A percentile compares a stretch with the other conserved stretches of the same genome.
phyloP scores from a whole-genome alignment of 352 stramenopile species.

The Globisporangium nodosum region DNA sequence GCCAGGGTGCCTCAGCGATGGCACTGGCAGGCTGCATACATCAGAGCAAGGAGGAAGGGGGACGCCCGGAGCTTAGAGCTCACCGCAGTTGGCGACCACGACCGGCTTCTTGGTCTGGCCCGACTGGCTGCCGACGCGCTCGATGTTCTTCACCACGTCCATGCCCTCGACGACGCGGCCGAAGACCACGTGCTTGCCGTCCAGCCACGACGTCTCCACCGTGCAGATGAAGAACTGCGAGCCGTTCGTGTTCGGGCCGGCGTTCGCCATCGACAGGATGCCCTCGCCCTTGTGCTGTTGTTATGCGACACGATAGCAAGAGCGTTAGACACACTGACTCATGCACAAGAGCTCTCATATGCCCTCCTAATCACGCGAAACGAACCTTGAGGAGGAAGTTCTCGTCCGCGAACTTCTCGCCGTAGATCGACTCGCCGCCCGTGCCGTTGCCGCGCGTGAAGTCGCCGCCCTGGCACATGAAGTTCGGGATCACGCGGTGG shows the following conservation, averaged over 20 bases:
- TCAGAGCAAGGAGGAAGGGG: neutral
- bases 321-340: neutral
- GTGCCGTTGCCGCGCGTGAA: slow-evolving; percentile 89
- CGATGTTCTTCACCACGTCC: slow-evolving; percentile 97
- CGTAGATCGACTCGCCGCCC: slow-evolving; percentile 95
- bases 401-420: slow-evolving; percentile 94
- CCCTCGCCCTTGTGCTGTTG: slow-evolving; percentile 87
- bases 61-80: slow-evolving; percentile 58
- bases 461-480: slow-evolving; percentile 97
- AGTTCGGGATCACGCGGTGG: slow-evolving; percentile 92
- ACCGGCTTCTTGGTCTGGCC: slow-evolving; percentile 89
- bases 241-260: slow-evolving; percentile 95
- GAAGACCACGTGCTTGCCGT: slow-evolving; percentile 93
- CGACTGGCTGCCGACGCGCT: slow-evolving; percentile 91
- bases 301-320: neutral
- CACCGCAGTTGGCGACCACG: slow-evolving; percentile 93
- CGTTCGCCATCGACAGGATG: slow-evolving; percentile 96
- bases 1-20: neutral
- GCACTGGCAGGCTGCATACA: neutral
- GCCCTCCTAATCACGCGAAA: slow-evolving; percentile 1
- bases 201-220: slow-evolving; percentile 86
- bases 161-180: slow-evolving; percentile 95
- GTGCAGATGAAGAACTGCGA: slow-evolving; percentile 98
- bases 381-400: slow-evolving; percentile 89
- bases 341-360: neutral